phyloP scores from a whole-genome alignment of 129 eudicot genomes.

The Escallonia herrerae region DNA sequence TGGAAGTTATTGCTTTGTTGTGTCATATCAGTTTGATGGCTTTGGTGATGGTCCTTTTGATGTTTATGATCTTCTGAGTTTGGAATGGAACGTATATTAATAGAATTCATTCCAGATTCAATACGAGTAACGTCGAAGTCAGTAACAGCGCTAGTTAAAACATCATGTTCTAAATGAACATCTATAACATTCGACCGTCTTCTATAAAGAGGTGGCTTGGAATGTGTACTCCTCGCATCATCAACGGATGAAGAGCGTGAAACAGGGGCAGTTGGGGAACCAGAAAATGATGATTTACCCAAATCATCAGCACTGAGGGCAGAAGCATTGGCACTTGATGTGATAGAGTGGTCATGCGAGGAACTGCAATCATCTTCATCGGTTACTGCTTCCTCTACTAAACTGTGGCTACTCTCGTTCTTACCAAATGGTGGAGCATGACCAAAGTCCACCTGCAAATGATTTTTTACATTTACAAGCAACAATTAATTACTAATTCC shows the following conservation, averaged over 20 bases:
- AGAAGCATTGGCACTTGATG: conserved; percentile 4
- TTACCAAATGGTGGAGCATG: conserved; percentile 25
- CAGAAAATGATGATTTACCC: conserved; percentile 23
- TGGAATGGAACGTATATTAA: conserved; percentile 25
- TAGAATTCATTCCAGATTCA: conserved; percentile 23
- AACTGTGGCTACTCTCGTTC: conserved; percentile 23
- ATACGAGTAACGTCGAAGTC: conserved; percentile 27
- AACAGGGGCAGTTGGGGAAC: conserved; percentile 21
- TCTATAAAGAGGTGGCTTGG: conserved; percentile 11
- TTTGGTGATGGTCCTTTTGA: conserved; percentile 23
- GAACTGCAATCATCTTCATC: conserved; percentile 12
- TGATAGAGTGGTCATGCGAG: conserved; percentile 2
- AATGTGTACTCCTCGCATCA: conserved; percentile 7
- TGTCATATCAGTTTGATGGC: conserved; percentile 8
- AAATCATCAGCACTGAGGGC: conserved; percentile 19
- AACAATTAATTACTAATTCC: too few relatives aligned
- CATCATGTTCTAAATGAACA: conserved; percentile 20
- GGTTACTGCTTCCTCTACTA: conserved; percentile 24
- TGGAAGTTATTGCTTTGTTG: conserved; percentile 30
- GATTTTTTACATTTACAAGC: neutral
- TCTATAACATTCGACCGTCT: conserved; percentile 12
- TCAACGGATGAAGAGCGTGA: conserved; percentile 34
- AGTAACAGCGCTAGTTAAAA: conserved; percentile 19
- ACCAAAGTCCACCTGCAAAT: conserved; percentile 35
- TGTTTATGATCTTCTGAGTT: conserved; percentile 27